phyloP scores from a whole-genome alignment of 169 alveolate species.

The Plasmodium blacklocki region DNA sequence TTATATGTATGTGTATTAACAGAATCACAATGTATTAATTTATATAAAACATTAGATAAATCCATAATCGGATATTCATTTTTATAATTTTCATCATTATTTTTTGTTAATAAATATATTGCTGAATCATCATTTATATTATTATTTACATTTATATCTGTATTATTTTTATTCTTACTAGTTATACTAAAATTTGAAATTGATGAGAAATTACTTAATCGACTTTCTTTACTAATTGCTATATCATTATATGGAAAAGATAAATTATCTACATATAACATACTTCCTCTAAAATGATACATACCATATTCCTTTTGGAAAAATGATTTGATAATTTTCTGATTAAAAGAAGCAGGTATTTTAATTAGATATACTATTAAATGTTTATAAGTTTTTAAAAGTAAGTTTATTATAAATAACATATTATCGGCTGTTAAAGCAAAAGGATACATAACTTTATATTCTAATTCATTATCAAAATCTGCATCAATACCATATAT shows the following conservation, averaged over 20 bases:
- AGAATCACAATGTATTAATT: constrained; percentile 18
- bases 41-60: not conserved
- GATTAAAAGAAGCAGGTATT: constrained; percentile 57
- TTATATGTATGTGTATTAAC: constrained; percentile 28
- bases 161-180: not conserved
- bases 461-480: constrained; percentile 64
- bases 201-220: not conserved
- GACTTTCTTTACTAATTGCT: not conserved
- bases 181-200: not conserved
- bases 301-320: constrained; percentile 22
- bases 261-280: not conserved
- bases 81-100: not conserved
- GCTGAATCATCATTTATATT: constrained; percentile 7
- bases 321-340: constrained; percentile 61
- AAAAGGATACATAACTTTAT: constrained; percentile 77
- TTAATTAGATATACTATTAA: constrained; percentile 62
- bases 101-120: not conserved
- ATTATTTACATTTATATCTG: not conserved
- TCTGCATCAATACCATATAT: constrained; percentile 57
- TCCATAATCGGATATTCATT: not conserved
- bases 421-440: constrained; percentile 71
- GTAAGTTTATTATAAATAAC: constrained; percentile 46
- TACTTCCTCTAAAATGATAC: constrained; percentile 4
- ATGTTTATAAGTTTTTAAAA: constrained; percentile 73
- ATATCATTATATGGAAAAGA: not conserved